These are phyloP conservation scores for Gaultheria prostrata DNA, from an alignment of 148 eudicot species.

Conservation along the genomic window DNA sequence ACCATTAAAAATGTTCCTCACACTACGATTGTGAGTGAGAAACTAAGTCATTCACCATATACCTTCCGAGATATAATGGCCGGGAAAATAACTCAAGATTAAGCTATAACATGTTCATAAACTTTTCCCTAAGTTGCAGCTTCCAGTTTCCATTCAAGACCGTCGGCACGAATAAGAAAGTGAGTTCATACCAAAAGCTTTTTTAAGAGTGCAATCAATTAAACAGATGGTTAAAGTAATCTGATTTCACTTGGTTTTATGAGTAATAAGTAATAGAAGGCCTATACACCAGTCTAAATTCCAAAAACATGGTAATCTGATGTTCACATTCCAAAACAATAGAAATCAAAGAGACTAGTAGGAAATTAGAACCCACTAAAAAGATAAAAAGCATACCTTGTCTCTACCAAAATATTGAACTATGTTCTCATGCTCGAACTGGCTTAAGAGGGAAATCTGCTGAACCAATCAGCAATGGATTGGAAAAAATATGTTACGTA, in stretches of 20 bases:
- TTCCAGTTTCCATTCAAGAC: background rate
- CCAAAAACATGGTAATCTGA: too few species aligned
- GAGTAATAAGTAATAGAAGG: too few species aligned
- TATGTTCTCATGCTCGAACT: constrained; percentile 82
- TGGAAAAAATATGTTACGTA: background rate
- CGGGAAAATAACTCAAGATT: background rate
- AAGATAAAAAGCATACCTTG: constrained; percentile 32
- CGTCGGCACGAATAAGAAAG: background rate
- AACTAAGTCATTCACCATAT: too few species aligned
- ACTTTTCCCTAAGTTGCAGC: background rate
- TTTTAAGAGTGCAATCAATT: background rate
- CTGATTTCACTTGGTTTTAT: too few species aligned
- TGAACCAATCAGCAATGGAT: constrained; percentile 22
- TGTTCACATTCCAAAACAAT: background rate
- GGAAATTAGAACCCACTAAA: background rate
- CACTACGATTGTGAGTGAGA: background rate
- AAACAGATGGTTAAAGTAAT: background rate
- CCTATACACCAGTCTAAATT: too few species aligned
- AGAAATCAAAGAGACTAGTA: background rate
- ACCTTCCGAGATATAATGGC: background rate
- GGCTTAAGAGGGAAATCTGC: constrained; percentile 78
- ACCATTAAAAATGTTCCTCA: background rate
- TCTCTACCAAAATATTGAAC: constrained; percentile 68
- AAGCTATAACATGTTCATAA: background rate
- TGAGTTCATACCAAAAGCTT: background rate